A percentile compares a stretch with the other conserved stretches of the same genome.
phyloP scores from a whole-genome alignment of 805 yeast species.

The Candida takata region DNA sequence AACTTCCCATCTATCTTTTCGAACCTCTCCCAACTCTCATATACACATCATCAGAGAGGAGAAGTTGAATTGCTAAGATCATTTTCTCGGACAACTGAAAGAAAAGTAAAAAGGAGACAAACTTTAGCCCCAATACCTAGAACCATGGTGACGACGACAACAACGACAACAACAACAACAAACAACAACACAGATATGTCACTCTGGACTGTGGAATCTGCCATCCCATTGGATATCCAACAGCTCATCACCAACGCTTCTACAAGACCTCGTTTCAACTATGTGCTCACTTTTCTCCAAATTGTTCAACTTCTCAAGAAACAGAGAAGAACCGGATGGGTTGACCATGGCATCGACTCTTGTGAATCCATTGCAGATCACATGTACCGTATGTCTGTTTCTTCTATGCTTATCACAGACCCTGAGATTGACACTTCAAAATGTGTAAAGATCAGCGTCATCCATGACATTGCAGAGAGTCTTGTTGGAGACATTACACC shows the following conservation, averaged over 20 bases:
- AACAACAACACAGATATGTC: too few species aligned
- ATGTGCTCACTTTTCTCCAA: slow-evolving; percentile 53
- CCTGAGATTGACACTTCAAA: slow-evolving; percentile 50
- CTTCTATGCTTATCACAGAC: slow-evolving; percentile 58
- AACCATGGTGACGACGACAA: too few species aligned
- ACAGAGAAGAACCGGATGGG: slow-evolving; percentile 91
- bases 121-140: too few species aligned
- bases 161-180: slow-evolving; percentile 6
- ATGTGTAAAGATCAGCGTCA: slow-evolving; percentile 79
- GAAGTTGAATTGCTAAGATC: too few species aligned
- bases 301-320: slow-evolving; percentile 66
- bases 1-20: too few species aligned
- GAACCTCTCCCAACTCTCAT: too few species aligned
- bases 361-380: slow-evolving; percentile 81
- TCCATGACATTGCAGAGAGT: slow-evolving; percentile 93
- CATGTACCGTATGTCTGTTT: slow-evolving; percentile 89
- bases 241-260: slow-evolving; percentile 24
- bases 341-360: slow-evolving; percentile 45
- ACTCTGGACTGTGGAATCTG: slow-evolving; percentile 51
- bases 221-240: slow-evolving; percentile 41
- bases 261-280: slow-evolving; percentile 30
- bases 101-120: too few species aligned
- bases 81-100: too few species aligned
- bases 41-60: too few species aligned
- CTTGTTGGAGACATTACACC: slow-evolving; percentile 95